phyloP scores from a whole-genome alignment of 2,329 filamentous ascomycete genomes.

The Neofusicoccum umdonicola region DNA sequence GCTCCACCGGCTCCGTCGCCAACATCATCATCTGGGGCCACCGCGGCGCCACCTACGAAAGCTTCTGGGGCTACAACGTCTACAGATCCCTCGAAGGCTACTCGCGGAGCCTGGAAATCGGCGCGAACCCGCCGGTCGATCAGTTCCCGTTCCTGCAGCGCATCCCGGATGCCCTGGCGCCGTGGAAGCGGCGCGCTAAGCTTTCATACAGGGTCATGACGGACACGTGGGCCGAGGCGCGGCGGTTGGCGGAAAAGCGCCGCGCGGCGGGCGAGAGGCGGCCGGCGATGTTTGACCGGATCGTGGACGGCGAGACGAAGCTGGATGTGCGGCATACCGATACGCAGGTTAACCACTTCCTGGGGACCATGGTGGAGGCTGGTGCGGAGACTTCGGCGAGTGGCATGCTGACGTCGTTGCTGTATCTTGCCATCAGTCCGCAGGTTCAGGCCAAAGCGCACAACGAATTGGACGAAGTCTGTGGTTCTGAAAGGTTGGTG shows the following conservation, averaged over 20 bases:
- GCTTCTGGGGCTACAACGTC: constrained; percentile 31
- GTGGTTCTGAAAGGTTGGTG: constrained; percentile 5
- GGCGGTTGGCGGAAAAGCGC: constrained; percentile 17
- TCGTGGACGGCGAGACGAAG: constrained; percentile 18
- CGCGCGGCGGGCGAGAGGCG: constrained; percentile 18
- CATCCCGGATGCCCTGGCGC: constrained; percentile 34
- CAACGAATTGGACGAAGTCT: constrained; percentile 26
- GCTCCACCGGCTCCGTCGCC: constrained; percentile 49
- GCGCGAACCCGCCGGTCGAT: constrained; percentile 50
- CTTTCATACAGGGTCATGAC: constrained; percentile 20
- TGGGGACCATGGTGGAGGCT: constrained; percentile 34
- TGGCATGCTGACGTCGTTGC: constrained; percentile 36
- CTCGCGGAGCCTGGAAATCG: constrained; percentile 44
- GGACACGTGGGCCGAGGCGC: constrained; percentile 18
- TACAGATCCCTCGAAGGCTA: constrained; percentile 43
- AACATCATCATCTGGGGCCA: constrained; percentile 30
- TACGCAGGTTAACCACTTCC: constrained; percentile 38
- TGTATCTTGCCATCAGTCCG: constrained; percentile 27
- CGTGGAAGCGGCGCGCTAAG: constrained; percentile 22
- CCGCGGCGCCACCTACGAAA: constrained; percentile 22
- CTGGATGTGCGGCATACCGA: constrained; percentile 16
- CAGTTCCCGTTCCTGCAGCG: constrained; percentile 41
- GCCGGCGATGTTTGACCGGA: constrained; percentile 17
- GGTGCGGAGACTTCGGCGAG: constrained; percentile 38
- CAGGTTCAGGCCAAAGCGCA: constrained; percentile 29